phyloP scores from a whole-genome alignment of 2,329 filamentous ascomycete species.

The Colletotrichum lupini region DNA sequence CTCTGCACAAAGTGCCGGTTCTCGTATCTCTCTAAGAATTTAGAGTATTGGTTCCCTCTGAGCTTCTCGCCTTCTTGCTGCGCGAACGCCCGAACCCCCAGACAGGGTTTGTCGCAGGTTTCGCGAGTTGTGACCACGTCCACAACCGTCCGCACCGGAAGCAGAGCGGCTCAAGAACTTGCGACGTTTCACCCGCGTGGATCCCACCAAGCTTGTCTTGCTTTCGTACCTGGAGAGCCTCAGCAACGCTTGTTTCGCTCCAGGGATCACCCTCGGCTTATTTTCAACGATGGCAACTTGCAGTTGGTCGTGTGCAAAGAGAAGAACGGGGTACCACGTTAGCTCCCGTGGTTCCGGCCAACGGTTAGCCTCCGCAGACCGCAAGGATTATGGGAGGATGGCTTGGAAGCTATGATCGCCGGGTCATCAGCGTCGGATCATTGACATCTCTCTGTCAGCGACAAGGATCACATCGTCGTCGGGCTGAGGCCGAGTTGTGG shows the following conservation, averaged over 20 bases:
- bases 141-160: constrained; percentile 23
- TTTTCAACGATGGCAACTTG: not conserved
- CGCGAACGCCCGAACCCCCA: constrained; percentile 3
- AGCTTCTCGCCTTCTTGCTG: not conserved
- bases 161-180: constrained; percentile 30
- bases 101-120: constrained; percentile 32
- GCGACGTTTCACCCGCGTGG: constrained; percentile 32
- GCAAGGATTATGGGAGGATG: not conserved
- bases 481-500: not conserved
- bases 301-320: not conserved
- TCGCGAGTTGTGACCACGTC: constrained; percentile 7
- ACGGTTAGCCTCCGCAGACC: not conserved
- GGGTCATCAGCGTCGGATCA: constrained; percentile 11
- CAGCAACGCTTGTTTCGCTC: constrained; percentile 11
- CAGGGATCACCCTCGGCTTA: constrained; percentile 18
- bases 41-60: not conserved
- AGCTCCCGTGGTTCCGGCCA: constrained; percentile 9
- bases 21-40: not conserved
- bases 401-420: constrained; percentile 28
- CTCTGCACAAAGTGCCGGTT: constrained; percentile 1
- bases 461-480: not conserved
- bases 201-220: constrained; percentile 18
- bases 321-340: not conserved
- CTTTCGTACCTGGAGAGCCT: constrained; percentile 5
- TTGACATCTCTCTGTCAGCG: not conserved